phyloP scores from a whole-genome alignment of 2,329 filamentous ascomycete species.

The Elsinoe ampelina region DNA sequence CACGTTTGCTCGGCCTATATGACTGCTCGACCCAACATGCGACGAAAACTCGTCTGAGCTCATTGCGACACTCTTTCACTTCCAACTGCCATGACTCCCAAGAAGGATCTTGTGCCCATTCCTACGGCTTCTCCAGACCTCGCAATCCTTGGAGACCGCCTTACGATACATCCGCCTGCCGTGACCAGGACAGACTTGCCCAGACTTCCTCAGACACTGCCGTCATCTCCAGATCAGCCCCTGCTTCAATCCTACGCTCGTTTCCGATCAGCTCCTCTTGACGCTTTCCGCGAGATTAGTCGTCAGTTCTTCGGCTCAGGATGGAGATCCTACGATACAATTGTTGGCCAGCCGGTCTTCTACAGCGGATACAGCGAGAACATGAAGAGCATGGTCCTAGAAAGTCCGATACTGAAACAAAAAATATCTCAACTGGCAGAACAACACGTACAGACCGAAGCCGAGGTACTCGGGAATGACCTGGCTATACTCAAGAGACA shows the following conservation, averaged over 20 bases:
- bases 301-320: constrained; percentile 86
- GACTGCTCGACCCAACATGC: background rate
- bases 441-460: constrained; percentile 62
- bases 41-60: background rate
- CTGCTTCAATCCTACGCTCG: constrained; percentile 77
- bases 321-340: constrained; percentile 87
- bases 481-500: constrained; percentile 56
- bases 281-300: constrained; percentile 88
- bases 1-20: background rate
- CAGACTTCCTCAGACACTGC: constrained; percentile 5
- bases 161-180: constrained; percentile 37
- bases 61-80: background rate
- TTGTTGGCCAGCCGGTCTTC: constrained; percentile 87
- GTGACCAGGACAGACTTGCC: constrained; percentile 27
- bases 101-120: constrained; percentile 1
- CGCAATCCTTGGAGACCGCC: constrained; percentile 36
- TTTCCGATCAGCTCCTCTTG: constrained; percentile 62
- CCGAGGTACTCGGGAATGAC: constrained; percentile 35
- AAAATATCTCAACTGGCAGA: constrained; percentile 71
- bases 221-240: constrained; percentile 45
- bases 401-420: constrained; percentile 61
- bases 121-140: constrained; percentile 34
- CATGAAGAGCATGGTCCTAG: constrained; percentile 72
- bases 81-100: constrained; percentile 9
- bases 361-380: constrained; percentile 86